These are phyloP conservation scores for Plasmodium vivax DNA, from an alignment of 169 alveolate genomes.

Conservation along the genomic window DNA sequence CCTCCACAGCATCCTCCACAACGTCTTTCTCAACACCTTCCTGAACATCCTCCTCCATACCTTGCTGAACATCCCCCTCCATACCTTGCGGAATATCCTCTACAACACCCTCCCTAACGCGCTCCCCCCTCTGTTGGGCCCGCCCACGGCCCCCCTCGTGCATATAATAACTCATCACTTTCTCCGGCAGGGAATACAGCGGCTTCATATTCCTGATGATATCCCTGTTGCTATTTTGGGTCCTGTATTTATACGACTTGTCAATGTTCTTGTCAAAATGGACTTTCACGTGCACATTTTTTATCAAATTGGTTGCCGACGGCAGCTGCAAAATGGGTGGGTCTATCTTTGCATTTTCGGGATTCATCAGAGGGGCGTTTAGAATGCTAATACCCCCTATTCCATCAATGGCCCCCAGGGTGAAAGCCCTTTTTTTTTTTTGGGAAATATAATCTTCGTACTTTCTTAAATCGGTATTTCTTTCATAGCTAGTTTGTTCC, in stretches of 20 bases:
- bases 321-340: slow-evolving; percentile 67
- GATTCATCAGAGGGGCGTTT: slow-evolving; percentile 68
- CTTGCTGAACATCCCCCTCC: not conserved
- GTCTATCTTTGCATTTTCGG: slow-evolving; percentile 25
- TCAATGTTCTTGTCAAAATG: slow-evolving; percentile 53
- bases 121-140: not conserved
- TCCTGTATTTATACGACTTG: slow-evolving; percentile 45
- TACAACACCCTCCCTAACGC: not conserved
- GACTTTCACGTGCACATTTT: slow-evolving; percentile 62
- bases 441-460: slow-evolving; percentile 19
- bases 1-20: not conserved
- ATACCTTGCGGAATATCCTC: not conserved
- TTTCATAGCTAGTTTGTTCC: not conserved
- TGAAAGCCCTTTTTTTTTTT: slow-evolving; percentile 58
- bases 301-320: slow-evolving; percentile 64
- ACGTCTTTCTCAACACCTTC: not conserved
- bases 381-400: slow-evolving; percentile 46
- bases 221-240: slow-evolving; percentile 61
- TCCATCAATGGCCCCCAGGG: slow-evolving; percentile 66
- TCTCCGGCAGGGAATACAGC: slow-evolving; percentile 61
- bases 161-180: slow-evolving; percentile 47
- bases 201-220: slow-evolving; percentile 52
- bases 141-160: not conserved
- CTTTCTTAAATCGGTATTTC: slow-evolving; percentile 23
- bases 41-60: not conserved